Base-by-base conservation (phyloP, 495 filamentous ascomycete genomes). In the Xylaria venustula region DNA sequence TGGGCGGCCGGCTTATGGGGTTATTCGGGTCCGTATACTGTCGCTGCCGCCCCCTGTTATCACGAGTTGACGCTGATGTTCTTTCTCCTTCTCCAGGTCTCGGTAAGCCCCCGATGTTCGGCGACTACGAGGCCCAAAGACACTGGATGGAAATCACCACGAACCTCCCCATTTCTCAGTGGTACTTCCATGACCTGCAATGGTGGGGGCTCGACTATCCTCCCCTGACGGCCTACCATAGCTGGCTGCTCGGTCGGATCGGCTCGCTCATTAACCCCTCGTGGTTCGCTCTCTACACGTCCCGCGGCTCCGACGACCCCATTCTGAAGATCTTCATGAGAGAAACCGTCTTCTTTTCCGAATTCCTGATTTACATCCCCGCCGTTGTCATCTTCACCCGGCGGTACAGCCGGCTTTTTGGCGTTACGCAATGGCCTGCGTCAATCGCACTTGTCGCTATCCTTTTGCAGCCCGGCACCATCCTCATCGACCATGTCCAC, bases 141-240 rank as follows among this genome's bases (percentile, higher is more conserved):
- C 94, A 98, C 68, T 98, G 94, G 94, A 97, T 98, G 93, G 94
- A 98, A 67, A 82, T 97, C 63, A 97, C 95, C 1, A 88, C 83
- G 14, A 85, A 94, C 60, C 80, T 98, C 3, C 95, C 94, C 8
- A 81, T 96, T 41, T 90, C 89, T 4, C 90, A 94, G 68, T 98
- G 94, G 95, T 98, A 98, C 73, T 95, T 93, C 69, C 91, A 97
- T 75, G 92, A 98, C 70, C 76, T 98, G 54, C 80, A 93, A 65
- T 98, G 95, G 86, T 98, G 94, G 94, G 94, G 94, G 0, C 81
- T 98, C 58, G 94, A 98, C 71, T 98, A 98, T 71, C 94, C 94
- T 42, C 94, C 94, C 32, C 83, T 98, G 79, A 98, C 94, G 15
- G 94, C 94, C 50, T 97, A 98, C 72, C 94, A 98, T 73, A 96